Conservation (phyloP, 2,329 filamentous ascomycete species). For the Hortaea werneckii region DNA sequence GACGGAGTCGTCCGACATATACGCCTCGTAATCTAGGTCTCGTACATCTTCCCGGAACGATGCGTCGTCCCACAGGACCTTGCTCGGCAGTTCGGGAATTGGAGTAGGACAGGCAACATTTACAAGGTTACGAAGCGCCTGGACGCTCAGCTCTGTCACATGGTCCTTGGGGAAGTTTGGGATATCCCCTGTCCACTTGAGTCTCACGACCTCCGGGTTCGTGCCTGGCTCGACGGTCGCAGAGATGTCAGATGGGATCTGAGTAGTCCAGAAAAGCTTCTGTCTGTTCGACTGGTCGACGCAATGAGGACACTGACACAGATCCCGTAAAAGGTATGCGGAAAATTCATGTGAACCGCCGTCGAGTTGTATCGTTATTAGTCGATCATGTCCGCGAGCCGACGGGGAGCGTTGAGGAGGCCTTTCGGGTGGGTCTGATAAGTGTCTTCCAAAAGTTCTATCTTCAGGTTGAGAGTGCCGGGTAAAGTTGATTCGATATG, state of each 20-base stretch:
- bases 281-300: conserved; percentile 51
- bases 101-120: background rate
- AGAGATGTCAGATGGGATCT: conserved; percentile 47
- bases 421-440: too few relatives aligned
- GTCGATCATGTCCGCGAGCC: too few relatives aligned
- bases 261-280: conserved; percentile 54
- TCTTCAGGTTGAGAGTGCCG: too few relatives aligned
- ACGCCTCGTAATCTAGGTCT: conserved; percentile 60
- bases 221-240: conserved; percentile 27
- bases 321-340: conserved; percentile 41
- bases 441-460: too few relatives aligned
- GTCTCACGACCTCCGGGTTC: conserved; percentile 28
- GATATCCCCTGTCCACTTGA: conserved; percentile 51
- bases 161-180: conserved; percentile 33
- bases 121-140: conserved; percentile 1
- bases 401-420: too few relatives aligned
- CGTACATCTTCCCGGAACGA: conserved; percentile 40
- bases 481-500: too few relatives aligned
- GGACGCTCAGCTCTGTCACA: conserved; percentile 26
- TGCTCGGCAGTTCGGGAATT: conserved; percentile 1
- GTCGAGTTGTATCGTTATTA: background rate
- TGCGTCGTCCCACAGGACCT: conserved; percentile 35
- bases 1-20: conserved; percentile 49
- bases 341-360: conserved; percentile 8
- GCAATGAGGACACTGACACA: conserved; percentile 48